These are phyloP conservation scores for Dendrostoma leiphaemia DNA, from an alignment of 2,329 filamentous ascomycete genomes.

Conservation along the genomic window DNA sequence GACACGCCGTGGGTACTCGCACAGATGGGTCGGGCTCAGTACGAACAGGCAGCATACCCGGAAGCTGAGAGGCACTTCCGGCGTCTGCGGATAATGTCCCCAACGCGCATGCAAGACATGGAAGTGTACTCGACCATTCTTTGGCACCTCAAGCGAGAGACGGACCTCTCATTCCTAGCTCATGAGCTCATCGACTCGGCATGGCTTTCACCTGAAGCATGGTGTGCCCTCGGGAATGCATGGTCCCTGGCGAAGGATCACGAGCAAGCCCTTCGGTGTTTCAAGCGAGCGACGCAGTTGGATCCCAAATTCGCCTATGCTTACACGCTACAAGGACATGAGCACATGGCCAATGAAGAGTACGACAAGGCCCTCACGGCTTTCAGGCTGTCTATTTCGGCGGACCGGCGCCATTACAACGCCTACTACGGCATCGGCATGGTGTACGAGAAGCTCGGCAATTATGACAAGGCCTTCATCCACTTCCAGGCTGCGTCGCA, in stretches of 20 bases:
- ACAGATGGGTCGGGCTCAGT: conserved; percentile 86
- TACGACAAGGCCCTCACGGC: conserved; percentile 90
- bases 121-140: conserved; percentile 97
- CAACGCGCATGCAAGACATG: conserved; percentile 88
- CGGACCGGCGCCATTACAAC: conserved; percentile 90
- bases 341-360: conserved; percentile 94
- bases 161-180: conserved; percentile 86
- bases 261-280: conserved; percentile 90
- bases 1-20: conserved; percentile 93
- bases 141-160: conserved; percentile 95
- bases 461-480: conserved; percentile 84
- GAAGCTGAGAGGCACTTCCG: conserved; percentile 87
- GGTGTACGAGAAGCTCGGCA: conserved; percentile 87
- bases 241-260: conserved; percentile 91
- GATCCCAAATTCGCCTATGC: conserved; percentile 91
- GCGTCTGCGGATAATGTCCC: conserved; percentile 74
- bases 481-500: conserved; percentile 85
- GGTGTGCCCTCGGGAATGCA: conserved; percentile 93
- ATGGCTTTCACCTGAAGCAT: conserved; percentile 88
- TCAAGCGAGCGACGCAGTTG: conserved; percentile 89
- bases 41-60: conserved; percentile 82
- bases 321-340: conserved; percentile 92
- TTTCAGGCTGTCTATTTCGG: conserved; percentile 82
- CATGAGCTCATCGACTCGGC: conserved; percentile 86
- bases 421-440: conserved; percentile 90